A percentile compares a stretch with the other conserved stretches of the same genome.
Evolutionary conservation across 1,284 basidiomycete species (phyloP).

Genomic region (Ceratobasidium sp.): DNA sequence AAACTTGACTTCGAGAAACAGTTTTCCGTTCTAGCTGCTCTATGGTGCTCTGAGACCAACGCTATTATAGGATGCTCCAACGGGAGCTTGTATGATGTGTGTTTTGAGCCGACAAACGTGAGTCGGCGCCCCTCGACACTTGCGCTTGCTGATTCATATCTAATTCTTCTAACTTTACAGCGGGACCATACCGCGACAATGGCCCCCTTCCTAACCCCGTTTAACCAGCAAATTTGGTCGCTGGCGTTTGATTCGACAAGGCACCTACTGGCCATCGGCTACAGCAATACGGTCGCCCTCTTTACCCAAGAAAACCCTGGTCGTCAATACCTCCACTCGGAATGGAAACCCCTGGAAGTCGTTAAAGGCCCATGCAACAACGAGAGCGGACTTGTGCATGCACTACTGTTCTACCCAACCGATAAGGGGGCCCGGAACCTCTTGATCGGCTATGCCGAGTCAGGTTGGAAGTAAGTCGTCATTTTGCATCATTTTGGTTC

Average conservation of each 20-base stretch:
- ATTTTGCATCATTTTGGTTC: background rate
- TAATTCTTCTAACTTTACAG: no score
- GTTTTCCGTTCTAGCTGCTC: background rate
- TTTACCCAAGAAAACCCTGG: background rate
- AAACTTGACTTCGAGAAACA: background rate
- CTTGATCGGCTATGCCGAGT: background rate
- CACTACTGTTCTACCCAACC: background rate
- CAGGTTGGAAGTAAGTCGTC: background rate
- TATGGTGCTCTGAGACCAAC: background rate
- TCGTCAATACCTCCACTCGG: background rate
- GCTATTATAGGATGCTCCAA: background rate
- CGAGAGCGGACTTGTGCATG: background rate
- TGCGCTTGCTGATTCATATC: no score
- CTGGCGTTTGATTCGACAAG: background rate
- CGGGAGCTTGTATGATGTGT: background rate
- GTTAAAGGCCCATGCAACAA: slow-evolving; percentile 1
- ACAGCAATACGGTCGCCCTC: background rate
- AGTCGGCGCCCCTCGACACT: background rate
- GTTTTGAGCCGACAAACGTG: background rate
- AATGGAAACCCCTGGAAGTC: background rate
- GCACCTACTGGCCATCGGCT: background rate
- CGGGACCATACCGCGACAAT: background rate
- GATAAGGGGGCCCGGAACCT: background rate
- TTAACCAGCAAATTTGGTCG: background rate
- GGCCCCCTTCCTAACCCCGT: background rate